phyloP scores from a whole-genome alignment of 768 basidiomycete species.

The Kwoniella bestiolae region DNA sequence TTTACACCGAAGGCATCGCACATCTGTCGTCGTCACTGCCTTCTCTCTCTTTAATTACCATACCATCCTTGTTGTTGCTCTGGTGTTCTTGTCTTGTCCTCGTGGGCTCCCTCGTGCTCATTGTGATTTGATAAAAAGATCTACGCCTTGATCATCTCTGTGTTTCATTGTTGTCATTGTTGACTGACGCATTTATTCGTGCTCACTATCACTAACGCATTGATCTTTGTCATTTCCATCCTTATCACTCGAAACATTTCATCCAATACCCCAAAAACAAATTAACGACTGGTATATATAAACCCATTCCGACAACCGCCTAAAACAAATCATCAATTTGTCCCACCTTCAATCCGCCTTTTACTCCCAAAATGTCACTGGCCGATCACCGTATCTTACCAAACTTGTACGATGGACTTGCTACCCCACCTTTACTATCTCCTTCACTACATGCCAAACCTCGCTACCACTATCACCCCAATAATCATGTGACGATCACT shows the following conservation, averaged over 20 bases:
- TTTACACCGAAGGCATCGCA: background rate
- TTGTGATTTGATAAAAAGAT: background rate
- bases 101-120: background rate
- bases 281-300: background rate
- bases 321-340: too few relatives aligned
- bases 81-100: too few relatives aligned
- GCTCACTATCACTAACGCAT: background rate
- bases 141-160: conserved; percentile 7
- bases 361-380: conserved; percentile 33
- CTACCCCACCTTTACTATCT: conserved; percentile 38
- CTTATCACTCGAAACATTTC: background rate
- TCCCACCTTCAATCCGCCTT: background rate
- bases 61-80: too few relatives aligned
- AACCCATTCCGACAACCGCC: background rate
- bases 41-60: background rate
- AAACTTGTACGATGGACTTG: conserved; percentile 49
- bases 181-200: background rate
- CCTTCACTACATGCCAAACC: conserved; percentile 17
- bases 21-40: background rate
- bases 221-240: background rate
- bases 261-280: background rate
- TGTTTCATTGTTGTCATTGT: background rate
- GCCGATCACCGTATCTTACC: conserved; percentile 38
- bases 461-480: background rate
- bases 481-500: background rate